A percentile compares a stretch with the other conserved stretches of the same genome.
Conservation (phyloP, 2,329 filamentous ascomycete genomes). For the Tolypocladium album region DNA sequence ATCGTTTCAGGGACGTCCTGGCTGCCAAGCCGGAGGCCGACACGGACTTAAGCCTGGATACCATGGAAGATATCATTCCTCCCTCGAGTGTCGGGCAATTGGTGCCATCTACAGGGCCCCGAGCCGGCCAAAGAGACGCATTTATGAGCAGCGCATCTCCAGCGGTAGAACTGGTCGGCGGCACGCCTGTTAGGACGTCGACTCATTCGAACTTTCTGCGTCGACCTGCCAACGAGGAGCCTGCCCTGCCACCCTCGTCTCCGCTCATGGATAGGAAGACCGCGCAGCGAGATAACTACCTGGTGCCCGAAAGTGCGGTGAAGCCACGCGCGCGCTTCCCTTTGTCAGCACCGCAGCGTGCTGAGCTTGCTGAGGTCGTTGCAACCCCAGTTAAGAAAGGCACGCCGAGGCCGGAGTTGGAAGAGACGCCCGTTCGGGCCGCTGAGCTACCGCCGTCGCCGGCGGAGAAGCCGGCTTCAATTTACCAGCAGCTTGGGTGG, state of each 20-base stretch:
- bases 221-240: conserved; percentile 13
- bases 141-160: conserved; percentile 19
- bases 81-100: conserved; percentile 26
- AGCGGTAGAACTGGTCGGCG: conserved; percentile 16
- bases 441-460: conserved; percentile 6
- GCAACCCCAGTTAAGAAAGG: conserved; percentile 29
- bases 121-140: conserved; percentile 18
- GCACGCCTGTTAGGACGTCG: conserved; percentile 18
- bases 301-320: conserved; percentile 6
- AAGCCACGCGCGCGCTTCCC: conserved; percentile 9
- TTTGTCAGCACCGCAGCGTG: conserved; percentile 5
- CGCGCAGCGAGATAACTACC: conserved; percentile 5
- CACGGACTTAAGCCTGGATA: conserved; percentile 9
- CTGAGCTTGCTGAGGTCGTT: conserved; percentile 18
- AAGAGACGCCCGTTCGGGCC: conserved; percentile 6
- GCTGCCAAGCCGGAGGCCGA: conserved; percentile 16
- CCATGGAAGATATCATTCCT: conserved; percentile 20
- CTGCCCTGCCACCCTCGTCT: conserved; percentile 24
- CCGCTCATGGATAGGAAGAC: conserved; percentile 18
- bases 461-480: conserved; percentile 24
- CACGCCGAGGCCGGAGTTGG: conserved; percentile 7
- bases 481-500: conserved; percentile 48
- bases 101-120: conserved; percentile 30
- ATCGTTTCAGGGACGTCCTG: conserved; percentile 42
- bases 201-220: conserved; percentile 16